These are phyloP conservation scores for Eryngium alpinum DNA, from an alignment of 140 eudicot genomes.

Conservation along the genomic window DNA sequence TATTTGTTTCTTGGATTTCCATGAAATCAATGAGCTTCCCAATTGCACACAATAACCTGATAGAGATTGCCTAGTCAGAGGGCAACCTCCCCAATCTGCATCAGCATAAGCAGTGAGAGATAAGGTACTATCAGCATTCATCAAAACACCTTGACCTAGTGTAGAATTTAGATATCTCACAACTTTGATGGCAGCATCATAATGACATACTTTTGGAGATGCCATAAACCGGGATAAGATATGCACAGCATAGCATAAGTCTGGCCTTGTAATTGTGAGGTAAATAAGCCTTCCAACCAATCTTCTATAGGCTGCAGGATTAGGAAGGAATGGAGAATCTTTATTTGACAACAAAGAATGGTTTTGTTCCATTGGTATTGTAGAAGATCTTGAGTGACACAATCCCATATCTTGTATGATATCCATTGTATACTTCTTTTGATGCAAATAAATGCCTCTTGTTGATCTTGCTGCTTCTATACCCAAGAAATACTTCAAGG, in stretches of 20 bases:
- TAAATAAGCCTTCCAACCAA: background rate
- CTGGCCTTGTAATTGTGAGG: background rate
- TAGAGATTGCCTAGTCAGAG: background rate
- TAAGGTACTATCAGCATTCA: background rate
- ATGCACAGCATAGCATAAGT: background rate
- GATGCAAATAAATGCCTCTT: background rate
- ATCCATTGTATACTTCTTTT: background rate
- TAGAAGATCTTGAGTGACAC: too few relatives aligned
- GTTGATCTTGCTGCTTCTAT: background rate
- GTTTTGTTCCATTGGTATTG: too few relatives aligned
- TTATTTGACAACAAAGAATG: background rate
- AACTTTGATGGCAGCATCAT: background rate
- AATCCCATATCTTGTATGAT: background rate
- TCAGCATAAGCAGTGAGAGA: background rate
- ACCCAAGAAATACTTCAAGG: background rate
- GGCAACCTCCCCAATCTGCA: background rate
- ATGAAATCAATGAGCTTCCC: background rate
- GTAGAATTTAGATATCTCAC: background rate
- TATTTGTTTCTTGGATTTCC: background rate
- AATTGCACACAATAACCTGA: background rate
- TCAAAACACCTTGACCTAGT: background rate
- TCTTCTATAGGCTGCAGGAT: background rate
- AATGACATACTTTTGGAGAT: background rate
- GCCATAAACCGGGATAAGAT: background rate
- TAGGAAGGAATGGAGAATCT: rapidly evolving